These are phyloP conservation scores for Marasmius sp. DNA, from an alignment of 1,284 basidiomycete genomes.

Conservation along the genomic window DNA sequence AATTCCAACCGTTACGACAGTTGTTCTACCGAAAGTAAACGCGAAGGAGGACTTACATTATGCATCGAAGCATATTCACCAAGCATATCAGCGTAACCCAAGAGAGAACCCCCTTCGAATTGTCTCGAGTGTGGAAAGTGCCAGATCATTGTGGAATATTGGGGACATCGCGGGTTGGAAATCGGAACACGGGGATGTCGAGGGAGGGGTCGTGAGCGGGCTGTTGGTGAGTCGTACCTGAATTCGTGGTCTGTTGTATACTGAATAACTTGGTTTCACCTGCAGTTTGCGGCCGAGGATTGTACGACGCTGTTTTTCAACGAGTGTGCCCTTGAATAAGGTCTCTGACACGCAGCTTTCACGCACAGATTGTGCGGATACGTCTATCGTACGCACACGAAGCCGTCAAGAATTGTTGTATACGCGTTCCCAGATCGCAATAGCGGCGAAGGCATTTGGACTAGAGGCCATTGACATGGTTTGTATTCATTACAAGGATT, in stretches of 20 bases:
- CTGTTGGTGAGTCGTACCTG: constrained; percentile 46
- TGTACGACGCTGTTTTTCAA: constrained; percentile 47
- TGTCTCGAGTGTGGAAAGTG: constrained; percentile 82
- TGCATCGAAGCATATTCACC: constrained; percentile 51
- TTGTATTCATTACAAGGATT: constrained; percentile 87
- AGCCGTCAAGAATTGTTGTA: constrained; percentile 79
- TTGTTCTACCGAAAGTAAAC: constrained; percentile 82
- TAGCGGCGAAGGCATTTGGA: constrained; percentile 83
- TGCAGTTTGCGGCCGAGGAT: constrained; percentile 88
- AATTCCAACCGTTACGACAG: constrained; percentile 48
- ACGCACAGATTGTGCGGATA: constrained; percentile 78
- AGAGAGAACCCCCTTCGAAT: constrained; percentile 48
- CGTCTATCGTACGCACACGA: constrained; percentile 78
- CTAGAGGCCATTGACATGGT: constrained; percentile 91
- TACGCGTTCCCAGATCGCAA: constrained; percentile 83
- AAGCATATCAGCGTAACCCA: constrained; percentile 21
- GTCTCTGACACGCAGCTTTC: neutral
- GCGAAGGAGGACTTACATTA: constrained; percentile 62
- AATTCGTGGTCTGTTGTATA: neutral
- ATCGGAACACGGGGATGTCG: constrained; percentile 38
- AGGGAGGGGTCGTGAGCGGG: constrained; percentile 52
- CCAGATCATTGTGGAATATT: constrained; percentile 60
- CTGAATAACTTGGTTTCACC: constrained; percentile 2
- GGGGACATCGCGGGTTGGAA: constrained; percentile 67
- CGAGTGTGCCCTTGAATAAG: constrained; percentile 3